Evolutionary conservation across 176 grass and related monocot species (phyloP).

Genomic region (Juncus inflexus): DNA sequence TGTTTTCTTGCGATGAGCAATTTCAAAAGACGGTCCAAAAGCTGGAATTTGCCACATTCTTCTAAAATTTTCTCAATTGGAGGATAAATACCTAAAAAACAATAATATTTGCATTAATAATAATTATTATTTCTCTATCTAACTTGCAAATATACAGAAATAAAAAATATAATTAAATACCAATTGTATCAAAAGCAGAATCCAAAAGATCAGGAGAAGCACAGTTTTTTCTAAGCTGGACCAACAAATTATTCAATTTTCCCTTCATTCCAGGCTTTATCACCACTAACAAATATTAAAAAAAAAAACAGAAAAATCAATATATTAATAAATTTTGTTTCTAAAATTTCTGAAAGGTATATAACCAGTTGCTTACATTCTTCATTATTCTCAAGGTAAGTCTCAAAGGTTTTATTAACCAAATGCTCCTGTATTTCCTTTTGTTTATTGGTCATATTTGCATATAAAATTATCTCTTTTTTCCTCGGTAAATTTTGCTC

Average conservation of each 20-base stretch:
- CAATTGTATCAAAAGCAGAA: slow-evolving; percentile 39
- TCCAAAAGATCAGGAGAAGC: slow-evolving; percentile 84
- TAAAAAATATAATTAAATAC: slow-evolving; percentile 25
- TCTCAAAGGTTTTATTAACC: slow-evolving; percentile 65
- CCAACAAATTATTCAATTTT: slow-evolving; percentile 74
- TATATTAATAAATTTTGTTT: not conserved
- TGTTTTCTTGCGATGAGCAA: slow-evolving; percentile 56
- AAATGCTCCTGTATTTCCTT: slow-evolving; percentile 84
- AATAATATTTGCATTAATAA: not conserved
- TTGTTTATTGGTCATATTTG: slow-evolving; percentile 87
- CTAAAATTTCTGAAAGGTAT: not conserved
- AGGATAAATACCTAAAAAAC: slow-evolving; percentile 54
- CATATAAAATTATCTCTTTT: slow-evolving; percentile 98
- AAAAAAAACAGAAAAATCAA: not conserved
- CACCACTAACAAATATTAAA: slow-evolving; percentile 29
- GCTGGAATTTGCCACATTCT: slow-evolving; percentile 80
- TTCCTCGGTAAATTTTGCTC: slow-evolving; percentile 85
- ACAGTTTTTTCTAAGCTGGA: slow-evolving; percentile 90
- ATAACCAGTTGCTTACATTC: slow-evolving; percentile 42
- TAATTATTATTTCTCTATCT: not conserved
- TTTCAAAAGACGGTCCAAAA: slow-evolving; percentile 62
- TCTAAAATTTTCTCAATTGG: slow-evolving; percentile 67
- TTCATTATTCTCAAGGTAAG: slow-evolving; percentile 52
- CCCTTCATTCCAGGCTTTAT: slow-evolving; percentile 49
- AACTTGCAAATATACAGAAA: slow-evolving; percentile 13